These are phyloP conservation scores for Xylaria sp. DNA, from an alignment of 2,329 filamentous ascomycete species.

Conservation along the genomic window DNA sequence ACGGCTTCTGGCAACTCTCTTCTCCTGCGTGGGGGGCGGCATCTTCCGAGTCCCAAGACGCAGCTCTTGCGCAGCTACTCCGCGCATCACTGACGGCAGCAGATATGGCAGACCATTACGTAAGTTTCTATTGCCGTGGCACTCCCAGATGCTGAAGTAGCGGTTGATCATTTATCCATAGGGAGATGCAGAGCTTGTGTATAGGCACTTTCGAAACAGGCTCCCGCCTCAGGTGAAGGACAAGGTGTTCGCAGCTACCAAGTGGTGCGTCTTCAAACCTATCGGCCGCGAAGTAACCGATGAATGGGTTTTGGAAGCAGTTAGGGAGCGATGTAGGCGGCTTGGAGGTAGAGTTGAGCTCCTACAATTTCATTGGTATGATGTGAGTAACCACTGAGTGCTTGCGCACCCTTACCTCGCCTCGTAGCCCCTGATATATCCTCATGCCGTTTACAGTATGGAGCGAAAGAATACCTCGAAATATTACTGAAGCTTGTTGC, in stretches of 20 bases:
- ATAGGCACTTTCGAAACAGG: conserved; percentile 48
- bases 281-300: conserved; percentile 43
- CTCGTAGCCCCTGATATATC: neutral
- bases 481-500: conserved; percentile 49
- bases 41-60: conserved; percentile 43
- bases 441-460: conserved; percentile 46
- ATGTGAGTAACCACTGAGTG: conserved; percentile 43
- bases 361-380: conserved; percentile 53
- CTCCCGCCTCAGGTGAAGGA: conserved; percentile 40
- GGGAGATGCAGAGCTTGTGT: conserved; percentile 52
- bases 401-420: neutral
- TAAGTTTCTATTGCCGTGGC: conserved; percentile 31
- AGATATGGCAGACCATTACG: conserved; percentile 55
- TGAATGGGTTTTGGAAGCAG: conserved; percentile 45
- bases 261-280: conserved; percentile 51
- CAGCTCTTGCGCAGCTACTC: conserved; percentile 44
- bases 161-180: conserved; percentile 27
- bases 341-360: conserved; percentile 50
- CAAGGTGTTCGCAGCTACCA: conserved; percentile 50
- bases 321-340: conserved; percentile 50
- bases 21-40: conserved; percentile 48
- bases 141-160: neutral
- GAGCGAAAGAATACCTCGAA: conserved; percentile 50
- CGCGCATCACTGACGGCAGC: conserved; percentile 40
- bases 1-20: conserved; percentile 49